Evolutionary conservation across 148 eudicot genomes (phyloP), one percentile per base, ranked within the genome.

Genomic region (Rhododendron williamsianum): DNA sequence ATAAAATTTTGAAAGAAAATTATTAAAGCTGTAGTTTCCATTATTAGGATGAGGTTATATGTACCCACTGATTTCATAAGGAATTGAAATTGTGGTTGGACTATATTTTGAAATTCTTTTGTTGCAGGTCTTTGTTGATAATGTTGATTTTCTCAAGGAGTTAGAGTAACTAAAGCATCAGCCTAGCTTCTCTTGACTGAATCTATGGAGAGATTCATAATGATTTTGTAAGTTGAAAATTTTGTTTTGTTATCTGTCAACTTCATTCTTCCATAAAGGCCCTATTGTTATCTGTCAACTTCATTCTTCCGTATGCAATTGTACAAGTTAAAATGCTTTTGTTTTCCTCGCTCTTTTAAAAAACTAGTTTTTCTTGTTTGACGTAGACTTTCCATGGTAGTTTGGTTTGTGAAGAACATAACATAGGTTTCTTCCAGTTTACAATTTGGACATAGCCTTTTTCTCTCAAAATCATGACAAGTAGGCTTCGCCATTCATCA

Each of bases 101-200:
- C 2, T 23, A 12, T 8, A 56, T 81, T 18, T 46, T 2, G 38
- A 4, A 56, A 3, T 67, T 89, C 16, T 52, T 71, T 30, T 83
- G 71, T 76, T 90, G 83, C 93, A 94, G 98, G 98, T 93, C 36
- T 93, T 95, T 71, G 98, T 95, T 71, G 98, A 95, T 84, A 94
- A 94, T 83, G 80, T 88, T 83, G 98, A 95, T 89, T 93, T 94
- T 82, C 91, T 91, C 36, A 93, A 92, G 91, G 97, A 95, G 90
- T 92, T 91, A 86, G 90, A 87, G 87, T 88, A 88, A 91, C 80
- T 63, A 65, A 80, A 84, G 83, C 46, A 71, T 69, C 80, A n/a
- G 49, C 27, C 15, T 33, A 60, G 52, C 52, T 81, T 7, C 35
- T 81, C 43, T 74, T 36, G 79, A 51, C 67, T 73, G 23, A 84